phyloP scores from a whole-genome alignment of 2,329 filamentous ascomycete species.

The Dothiorella sarmentorum region DNA sequence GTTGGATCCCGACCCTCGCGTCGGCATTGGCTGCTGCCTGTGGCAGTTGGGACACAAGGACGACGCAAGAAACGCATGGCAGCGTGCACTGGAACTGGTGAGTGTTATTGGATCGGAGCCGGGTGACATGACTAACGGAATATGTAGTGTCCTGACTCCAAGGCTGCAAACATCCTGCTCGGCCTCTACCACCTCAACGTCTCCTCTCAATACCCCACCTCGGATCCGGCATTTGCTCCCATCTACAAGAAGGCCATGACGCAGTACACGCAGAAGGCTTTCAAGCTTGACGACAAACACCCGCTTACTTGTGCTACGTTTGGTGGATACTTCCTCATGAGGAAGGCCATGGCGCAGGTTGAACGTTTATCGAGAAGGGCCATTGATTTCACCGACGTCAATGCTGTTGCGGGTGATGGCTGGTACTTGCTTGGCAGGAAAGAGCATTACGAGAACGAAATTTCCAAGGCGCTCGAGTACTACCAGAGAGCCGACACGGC shows the following conservation, averaged over 20 bases:
- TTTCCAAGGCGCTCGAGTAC: conserved; percentile 73
- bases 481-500: conserved; percentile 90
- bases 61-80: conserved; percentile 87
- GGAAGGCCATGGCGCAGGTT: conserved; percentile 75
- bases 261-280: conserved; percentile 87
- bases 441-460: conserved; percentile 77
- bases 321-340: conserved; percentile 81
- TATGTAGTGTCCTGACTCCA: conserved; percentile 67
- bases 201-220: conserved; percentile 76
- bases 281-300: conserved; percentile 87
- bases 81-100: conserved; percentile 75
- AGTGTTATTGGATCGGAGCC: conserved; percentile 23
- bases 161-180: conserved; percentile 84
- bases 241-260: conserved; percentile 94
- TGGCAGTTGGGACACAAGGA: conserved; percentile 96
- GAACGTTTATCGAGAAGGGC: conserved; percentile 87
- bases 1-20: conserved; percentile 88
- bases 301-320: conserved; percentile 89
- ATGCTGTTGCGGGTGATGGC: conserved; percentile 92
- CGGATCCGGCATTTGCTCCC: conserved; percentile 77
- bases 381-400: conserved; percentile 93
- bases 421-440: conserved; percentile 94
- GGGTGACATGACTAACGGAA: conserved; percentile 1
- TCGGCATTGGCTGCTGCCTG: conserved; percentile 94
- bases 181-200: conserved; percentile 86